These are phyloP conservation scores for Cyclotella choctawhatcheeana DNA, from an alignment of 108 stramenopile genomes.

Conservation along the genomic window DNA sequence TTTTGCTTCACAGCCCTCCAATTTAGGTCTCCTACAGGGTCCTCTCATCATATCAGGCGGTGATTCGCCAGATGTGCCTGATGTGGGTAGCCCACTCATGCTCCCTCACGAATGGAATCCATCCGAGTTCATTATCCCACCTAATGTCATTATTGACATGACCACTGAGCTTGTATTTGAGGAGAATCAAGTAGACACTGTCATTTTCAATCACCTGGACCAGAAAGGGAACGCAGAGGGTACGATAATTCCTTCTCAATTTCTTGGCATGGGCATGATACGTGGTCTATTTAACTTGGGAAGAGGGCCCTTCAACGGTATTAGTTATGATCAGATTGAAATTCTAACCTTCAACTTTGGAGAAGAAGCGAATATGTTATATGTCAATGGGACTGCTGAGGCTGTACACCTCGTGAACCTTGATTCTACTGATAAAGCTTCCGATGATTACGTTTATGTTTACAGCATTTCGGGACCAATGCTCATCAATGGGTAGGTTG, in stretches of 20 bases:
- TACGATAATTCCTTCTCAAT: constrained; percentile 9
- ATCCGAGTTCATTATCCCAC: constrained; percentile 24
- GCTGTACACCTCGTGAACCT: constrained; percentile 44
- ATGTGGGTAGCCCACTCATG: constrained; percentile 25
- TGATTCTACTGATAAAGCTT: constrained; percentile 3
- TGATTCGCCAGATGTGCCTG: constrained; percentile 27
- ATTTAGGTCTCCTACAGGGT: constrained; percentile 38
- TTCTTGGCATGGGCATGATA: constrained; percentile 46
- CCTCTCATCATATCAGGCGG: constrained; percentile 37
- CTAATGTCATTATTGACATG: constrained; percentile 26
- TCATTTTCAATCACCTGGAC: constrained; percentile 44
- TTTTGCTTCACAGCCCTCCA: constrained; percentile 51
- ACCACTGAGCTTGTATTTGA: constrained; percentile 22
- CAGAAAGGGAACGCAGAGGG: constrained; percentile 32
- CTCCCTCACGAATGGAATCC: constrained; percentile 38
- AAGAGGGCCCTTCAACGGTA: constrained; percentile 20
- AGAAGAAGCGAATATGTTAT: constrained; percentile 34
- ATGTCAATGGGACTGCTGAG: constrained; percentile 28
- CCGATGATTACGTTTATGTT: constrained; percentile 28
- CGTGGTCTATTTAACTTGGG: constrained; percentile 22
- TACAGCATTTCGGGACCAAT: constrained; percentile 40
- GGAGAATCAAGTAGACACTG: constrained; percentile 41
- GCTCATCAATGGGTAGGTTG: constrained; percentile 43
- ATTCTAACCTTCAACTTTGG: constrained; percentile 41
- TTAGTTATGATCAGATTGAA: constrained; percentile 34